Conservation (phyloP, 1,284 basidiomycete genomes). For the Melampsora larici-populina region DNA sequence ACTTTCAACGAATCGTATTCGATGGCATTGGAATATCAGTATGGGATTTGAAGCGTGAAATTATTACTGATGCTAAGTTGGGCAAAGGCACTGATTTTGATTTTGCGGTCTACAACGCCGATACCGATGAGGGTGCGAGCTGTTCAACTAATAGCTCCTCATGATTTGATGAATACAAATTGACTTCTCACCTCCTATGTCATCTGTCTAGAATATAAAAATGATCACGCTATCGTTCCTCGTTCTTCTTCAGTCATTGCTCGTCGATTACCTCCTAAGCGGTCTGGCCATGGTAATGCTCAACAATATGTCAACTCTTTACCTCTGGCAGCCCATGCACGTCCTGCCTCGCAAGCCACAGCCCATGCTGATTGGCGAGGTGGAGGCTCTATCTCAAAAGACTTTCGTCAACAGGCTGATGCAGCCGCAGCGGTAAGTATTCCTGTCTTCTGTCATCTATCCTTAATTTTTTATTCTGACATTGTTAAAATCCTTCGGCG, state of each 20-base stretch:
- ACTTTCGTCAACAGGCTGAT: conserved; percentile 52
- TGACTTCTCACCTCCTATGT: background rate
- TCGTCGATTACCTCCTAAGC: conserved; percentile 76
- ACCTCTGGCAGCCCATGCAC: conserved; percentile 46
- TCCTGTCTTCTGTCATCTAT: background rate
- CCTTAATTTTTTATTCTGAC: background rate
- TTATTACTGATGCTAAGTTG: conserved; percentile 92
- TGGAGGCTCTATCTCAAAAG: conserved; percentile 53
- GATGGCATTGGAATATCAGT: conserved; percentile 98
- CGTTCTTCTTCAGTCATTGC: conserved; percentile 91
- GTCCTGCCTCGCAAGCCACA: conserved; percentile 22
- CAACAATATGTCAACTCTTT: conserved; percentile 73
- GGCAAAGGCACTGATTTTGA: conserved; percentile 97
- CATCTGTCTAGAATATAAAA: conserved; percentile 70
- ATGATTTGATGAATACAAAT: background rate
- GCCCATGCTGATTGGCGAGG: conserved; percentile 44
- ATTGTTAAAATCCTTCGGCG: background rate
- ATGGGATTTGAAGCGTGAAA: conserved; percentile 98
- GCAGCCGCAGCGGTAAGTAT: background rate
- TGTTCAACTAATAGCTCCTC: background rate
- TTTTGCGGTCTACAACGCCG: conserved; percentile 74
- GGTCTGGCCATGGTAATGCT: conserved; percentile 87
- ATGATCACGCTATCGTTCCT: conserved; percentile 86
- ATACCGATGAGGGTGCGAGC: conserved; percentile 73
- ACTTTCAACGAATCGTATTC: conserved; percentile 92